A percentile compares a stretch with the other conserved stretches of the same genome.
These are phyloP conservation scores for Beauveria sp. DNA, from an alignment of 2,329 filamentous ascomycete species.

Conservation along the genomic window DNA sequence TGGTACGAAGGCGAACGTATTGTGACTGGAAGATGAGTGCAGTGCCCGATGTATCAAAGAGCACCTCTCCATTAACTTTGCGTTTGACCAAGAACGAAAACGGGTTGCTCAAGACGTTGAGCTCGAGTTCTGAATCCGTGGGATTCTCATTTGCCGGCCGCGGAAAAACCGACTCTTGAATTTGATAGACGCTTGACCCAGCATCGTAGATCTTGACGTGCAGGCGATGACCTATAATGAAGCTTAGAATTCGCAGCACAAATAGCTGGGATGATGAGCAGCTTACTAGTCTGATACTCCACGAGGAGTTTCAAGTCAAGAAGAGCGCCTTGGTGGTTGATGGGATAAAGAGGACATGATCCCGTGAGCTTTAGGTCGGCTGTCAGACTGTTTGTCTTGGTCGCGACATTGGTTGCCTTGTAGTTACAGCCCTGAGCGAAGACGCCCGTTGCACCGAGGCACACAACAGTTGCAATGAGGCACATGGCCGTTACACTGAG, in stretches of 20 bases:
- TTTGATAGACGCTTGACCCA: conserved; percentile 63
- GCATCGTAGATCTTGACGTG: conserved; percentile 69
- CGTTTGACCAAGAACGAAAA: conserved; percentile 52
- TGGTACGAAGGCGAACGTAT: conserved; percentile 65
- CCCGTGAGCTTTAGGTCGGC: neutral
- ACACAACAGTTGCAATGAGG: neutral
- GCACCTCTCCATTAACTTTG: conserved; percentile 32
- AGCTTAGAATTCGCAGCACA: neutral
- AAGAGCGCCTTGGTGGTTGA: neutral
- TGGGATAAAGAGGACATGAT: neutral
- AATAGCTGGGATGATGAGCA: neutral
- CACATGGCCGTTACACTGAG: too few species aligned
- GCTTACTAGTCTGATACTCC: neutral
- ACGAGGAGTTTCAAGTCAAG: neutral
- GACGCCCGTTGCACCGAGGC: neutral
- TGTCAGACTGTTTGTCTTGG: neutral
- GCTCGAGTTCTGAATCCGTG: conserved; percentile 36
- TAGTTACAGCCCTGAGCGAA: neutral
- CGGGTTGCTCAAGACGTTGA: conserved; percentile 26
- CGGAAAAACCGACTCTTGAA: conserved; percentile 61
- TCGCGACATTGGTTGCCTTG: neutral
- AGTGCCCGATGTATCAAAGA: conserved; percentile 64
- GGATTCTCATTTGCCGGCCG: conserved; percentile 28
- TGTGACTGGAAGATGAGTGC: conserved; percentile 69
- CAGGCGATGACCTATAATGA: conserved; percentile 49